phyloP scores from a whole-genome alignment of 257 asterid genomes.

The Striga asiatica region DNA sequence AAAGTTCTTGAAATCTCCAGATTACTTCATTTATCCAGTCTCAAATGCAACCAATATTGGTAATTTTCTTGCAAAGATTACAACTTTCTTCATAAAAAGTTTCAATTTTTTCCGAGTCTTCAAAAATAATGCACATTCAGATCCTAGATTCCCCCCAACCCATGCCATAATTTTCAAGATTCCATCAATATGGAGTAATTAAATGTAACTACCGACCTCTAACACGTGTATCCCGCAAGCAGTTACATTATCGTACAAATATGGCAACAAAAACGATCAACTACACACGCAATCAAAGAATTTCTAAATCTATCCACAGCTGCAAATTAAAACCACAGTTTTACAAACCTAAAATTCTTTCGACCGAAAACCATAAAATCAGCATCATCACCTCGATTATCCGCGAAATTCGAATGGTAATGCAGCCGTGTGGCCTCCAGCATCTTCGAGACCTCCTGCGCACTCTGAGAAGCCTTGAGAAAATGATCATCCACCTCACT shows the following conservation, averaged over 20 bases:
- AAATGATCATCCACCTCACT: slow-evolving; percentile 76
- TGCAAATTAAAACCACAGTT: not conserved
- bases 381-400: slow-evolving; percentile 69
- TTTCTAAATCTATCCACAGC: not conserved
- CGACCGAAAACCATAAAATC: not conserved
- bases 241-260: not conserved
- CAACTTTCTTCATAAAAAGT: too few species aligned
- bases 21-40: too few species aligned
- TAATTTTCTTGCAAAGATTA: too few species aligned
- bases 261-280: not conserved
- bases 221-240: too few species aligned
- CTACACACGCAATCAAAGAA: not conserved
- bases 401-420: slow-evolving; percentile 91
- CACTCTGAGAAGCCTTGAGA: slow-evolving; percentile 73
- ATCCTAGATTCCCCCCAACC: too few species aligned
- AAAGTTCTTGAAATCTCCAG: too few species aligned
- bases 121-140: too few species aligned
- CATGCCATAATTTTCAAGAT: too few species aligned
- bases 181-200: too few species aligned
- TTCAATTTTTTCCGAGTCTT: too few species aligned
- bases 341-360: not conserved
- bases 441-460: slow-evolving; percentile 88
- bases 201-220: too few species aligned
- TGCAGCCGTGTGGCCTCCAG: slow-evolving; percentile 92
- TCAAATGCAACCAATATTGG: too few species aligned